A percentile compares a stretch with the other conserved stretches of the same genome.
Conservation (phyloP, 1,284 basidiomycete species). For the Waitea zeae region DNA sequence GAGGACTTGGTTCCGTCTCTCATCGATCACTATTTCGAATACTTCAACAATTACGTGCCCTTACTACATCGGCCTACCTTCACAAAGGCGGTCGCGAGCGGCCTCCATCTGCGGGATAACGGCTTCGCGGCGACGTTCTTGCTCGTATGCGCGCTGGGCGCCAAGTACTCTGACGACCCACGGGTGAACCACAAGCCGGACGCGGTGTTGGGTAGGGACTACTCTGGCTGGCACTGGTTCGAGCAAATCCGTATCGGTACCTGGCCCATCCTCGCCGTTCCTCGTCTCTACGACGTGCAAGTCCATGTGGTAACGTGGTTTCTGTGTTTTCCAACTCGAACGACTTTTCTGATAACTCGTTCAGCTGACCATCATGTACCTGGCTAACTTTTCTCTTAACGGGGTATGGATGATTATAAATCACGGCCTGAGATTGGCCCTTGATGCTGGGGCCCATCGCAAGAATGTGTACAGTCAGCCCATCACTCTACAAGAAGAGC, state of each 20-base stretch:
- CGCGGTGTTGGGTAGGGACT: neutral
- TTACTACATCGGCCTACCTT: conserved; percentile 28
- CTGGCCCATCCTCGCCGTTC: neutral
- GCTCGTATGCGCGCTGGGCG: conserved; percentile 27
- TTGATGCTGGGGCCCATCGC: conserved; percentile 26
- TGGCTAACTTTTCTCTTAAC: neutral
- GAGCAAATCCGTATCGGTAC: neutral
- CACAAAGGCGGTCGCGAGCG: conserved; percentile 17
- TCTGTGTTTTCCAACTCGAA: neutral
- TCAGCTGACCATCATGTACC: neutral
- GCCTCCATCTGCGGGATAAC: conserved; percentile 17
- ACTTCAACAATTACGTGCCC: conserved; percentile 19
- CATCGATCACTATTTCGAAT: conserved; percentile 25
- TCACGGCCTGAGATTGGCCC: conserved; percentile 24
- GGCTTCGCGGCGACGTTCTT: conserved; percentile 25
- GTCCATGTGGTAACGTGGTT: neutral
- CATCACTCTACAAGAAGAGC: conserved; percentile 23
- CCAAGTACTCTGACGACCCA: conserved; percentile 23
- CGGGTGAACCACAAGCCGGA: conserved; percentile 26
- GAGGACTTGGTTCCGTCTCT: conserved; percentile 9
- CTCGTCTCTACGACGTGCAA: neutral
- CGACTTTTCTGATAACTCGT: neutral
- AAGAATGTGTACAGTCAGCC: conserved; percentile 15
- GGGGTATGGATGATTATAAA: conserved; percentile 24
- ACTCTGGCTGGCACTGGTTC: neutral